These are phyloP conservation scores for Olyra latifolia DNA, from an alignment of 176 grass and related monocot species.

Conservation along the genomic window DNA sequence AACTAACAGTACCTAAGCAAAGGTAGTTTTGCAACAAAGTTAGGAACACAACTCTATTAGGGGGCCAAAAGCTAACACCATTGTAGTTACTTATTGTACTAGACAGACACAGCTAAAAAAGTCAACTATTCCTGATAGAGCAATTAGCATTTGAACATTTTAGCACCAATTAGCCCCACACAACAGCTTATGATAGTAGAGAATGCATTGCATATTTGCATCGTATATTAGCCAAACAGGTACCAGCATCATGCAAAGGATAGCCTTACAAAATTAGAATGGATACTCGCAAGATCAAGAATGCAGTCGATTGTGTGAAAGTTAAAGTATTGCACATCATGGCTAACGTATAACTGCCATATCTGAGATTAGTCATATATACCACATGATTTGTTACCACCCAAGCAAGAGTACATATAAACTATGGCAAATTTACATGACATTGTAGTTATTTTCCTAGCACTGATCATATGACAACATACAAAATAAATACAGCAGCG, in stretches of 20 bases:
- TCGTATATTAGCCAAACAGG: neutral
- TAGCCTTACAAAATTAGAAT: neutral
- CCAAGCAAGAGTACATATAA: neutral
- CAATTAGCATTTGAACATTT: neutral
- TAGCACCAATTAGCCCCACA: neutral
- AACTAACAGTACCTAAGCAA: neutral
- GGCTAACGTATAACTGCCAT: neutral
- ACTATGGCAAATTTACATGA: neutral
- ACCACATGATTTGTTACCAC: neutral
- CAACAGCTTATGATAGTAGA: neutral
- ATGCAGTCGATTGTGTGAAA: neutral
- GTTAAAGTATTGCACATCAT: neutral
- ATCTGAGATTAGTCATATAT: neutral
- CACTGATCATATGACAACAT: neutral
- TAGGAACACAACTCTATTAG: neutral
- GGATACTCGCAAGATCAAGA: neutral
- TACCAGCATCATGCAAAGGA: neutral
- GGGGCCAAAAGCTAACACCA: neutral
- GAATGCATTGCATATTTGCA: neutral
- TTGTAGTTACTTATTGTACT: neutral
- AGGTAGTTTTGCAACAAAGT: neutral
- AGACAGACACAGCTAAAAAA: neutral
- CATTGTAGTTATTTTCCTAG: neutral
- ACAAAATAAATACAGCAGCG: neutral
- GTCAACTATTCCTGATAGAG: neutral